Conservation (phyloP, 1,139 yeast genomes). For the Meyerozyma guilliermondii region DNA sequence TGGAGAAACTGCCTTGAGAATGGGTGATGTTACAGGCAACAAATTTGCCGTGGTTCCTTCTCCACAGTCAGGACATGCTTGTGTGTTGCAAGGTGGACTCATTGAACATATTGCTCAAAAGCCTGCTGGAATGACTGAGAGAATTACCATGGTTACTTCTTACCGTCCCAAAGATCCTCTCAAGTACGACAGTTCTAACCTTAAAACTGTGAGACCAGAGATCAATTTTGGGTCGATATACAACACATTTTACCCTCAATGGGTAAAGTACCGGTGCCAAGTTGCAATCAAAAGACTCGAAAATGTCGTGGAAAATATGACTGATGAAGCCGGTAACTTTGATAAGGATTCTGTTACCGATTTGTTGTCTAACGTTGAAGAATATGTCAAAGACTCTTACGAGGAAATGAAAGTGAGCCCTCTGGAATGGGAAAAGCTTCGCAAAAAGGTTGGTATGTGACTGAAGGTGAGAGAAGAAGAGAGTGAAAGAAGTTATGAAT, state of each 20-base stretch:
- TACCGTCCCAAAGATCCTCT: constrained; percentile 37
- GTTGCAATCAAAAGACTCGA: constrained; percentile 33
- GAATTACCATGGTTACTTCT: constrained; percentile 48
- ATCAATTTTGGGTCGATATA: constrained; percentile 29
- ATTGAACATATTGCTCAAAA: constrained; percentile 53
- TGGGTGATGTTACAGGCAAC: constrained; percentile 29
- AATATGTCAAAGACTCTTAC: constrained; percentile 37
- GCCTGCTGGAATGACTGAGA: constrained; percentile 47
- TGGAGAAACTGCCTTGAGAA: constrained; percentile 52
- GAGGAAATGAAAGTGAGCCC: constrained; percentile 41
- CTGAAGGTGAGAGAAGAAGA: too few relatives aligned
- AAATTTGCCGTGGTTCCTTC: constrained; percentile 44
- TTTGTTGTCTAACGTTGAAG: constrained; percentile 32
- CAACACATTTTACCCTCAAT: constrained; percentile 39
- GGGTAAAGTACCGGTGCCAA: constrained; percentile 37
- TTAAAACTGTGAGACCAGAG: constrained; percentile 38
- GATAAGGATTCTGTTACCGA: constrained; percentile 34
- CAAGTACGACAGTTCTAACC: constrained; percentile 31
- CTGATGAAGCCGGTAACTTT: constrained; percentile 23
- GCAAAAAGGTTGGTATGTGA: not conserved
- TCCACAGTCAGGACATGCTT: constrained; percentile 51
- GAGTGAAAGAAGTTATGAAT: too few relatives aligned
- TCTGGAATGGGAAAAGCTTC: constrained; percentile 18
- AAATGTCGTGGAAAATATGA: constrained; percentile 19
- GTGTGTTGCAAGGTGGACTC: constrained; percentile 51